Conservation (phyloP, 176 grass and related monocot genomes). For the maize (Zea mays) region Zm-B73-REFERENCE-NAM-5.0 NC_050101.1:157902001-157902500, state of each 20-base stretch:
- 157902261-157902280: background rate
- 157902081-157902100: too few species aligned
- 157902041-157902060: too few species aligned
- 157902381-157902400: conserved; percentile 38
- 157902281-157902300: background rate
- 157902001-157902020: too few species aligned
- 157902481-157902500: background rate
- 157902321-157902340: background rate
- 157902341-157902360: conserved; percentile 29
- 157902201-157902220: background rate
- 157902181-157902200: background rate
- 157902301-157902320: background rate
- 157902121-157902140: too few species aligned
- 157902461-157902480: background rate
- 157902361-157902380: background rate
- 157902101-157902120: too few species aligned
- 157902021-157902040: too few species aligned
- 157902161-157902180: background rate
- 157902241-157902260: background rate
- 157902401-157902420: too few species aligned
- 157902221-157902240: background rate
- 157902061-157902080: too few species aligned
- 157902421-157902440: background rate
- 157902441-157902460: conserved; percentile 9
- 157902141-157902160: too few species aligned